Conservation (phyloP, 441 rosid genomes). For the Syzygium syzygioides region DNA sequence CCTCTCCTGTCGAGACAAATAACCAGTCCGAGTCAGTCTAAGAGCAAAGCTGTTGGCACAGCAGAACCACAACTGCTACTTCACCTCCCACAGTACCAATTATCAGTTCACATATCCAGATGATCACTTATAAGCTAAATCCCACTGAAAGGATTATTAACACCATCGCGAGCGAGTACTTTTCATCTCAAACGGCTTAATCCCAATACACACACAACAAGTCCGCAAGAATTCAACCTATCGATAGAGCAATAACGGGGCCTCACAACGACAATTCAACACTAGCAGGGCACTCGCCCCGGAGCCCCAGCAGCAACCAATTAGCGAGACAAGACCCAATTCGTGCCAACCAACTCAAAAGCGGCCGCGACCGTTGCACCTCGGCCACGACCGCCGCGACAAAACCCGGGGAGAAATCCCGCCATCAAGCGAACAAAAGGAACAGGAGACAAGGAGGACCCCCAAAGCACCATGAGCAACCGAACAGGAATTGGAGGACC, state of each 20-base stretch:
- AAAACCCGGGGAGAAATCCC: not conserved
- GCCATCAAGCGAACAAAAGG: not conserved
- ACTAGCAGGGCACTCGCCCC: not conserved
- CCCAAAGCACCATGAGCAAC: not conserved
- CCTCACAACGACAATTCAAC: not conserved
- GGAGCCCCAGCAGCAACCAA: not conserved
- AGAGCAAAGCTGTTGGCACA: not conserved
- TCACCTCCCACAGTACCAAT: not conserved
- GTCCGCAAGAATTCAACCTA: not conserved
- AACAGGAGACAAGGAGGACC: not conserved
- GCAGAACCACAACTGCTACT: not conserved
- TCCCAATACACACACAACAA: not conserved
- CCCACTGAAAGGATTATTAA: not conserved
- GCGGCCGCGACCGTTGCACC: not conserved
- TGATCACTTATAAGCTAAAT: not conserved
- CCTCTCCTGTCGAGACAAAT: slow-evolving; percentile 52
- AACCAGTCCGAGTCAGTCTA: not conserved
- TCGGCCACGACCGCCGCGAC: not conserved
- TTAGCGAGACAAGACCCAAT: not conserved
- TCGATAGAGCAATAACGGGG: not conserved
- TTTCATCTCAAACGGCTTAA: not conserved
- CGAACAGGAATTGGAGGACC: slow-evolving; percentile 26
- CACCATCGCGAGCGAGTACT: not conserved
- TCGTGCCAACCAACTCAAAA: not conserved
- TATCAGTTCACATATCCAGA: not conserved